These are phyloP conservation scores for Teratosphaeria zuluensis DNA, from an alignment of 2,329 filamentous ascomycete genomes.

Conservation along the genomic window DNA sequence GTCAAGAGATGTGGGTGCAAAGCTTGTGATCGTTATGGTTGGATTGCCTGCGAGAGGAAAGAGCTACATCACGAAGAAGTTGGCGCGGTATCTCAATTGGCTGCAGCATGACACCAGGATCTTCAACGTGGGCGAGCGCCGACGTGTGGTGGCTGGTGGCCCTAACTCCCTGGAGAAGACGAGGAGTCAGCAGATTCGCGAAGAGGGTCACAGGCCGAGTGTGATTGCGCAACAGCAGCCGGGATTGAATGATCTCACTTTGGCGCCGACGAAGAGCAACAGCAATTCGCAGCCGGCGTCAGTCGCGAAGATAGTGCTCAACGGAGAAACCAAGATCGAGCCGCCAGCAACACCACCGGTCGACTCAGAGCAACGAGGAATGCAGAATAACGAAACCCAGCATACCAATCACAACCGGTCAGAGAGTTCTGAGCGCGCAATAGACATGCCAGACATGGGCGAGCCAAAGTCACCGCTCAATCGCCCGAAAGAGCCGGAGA, in stretches of 20 bases:
- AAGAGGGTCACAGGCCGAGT: constrained; percentile 3
- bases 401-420: constrained; percentile 21
- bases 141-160: constrained; percentile 66
- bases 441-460: constrained; percentile 13
- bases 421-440: constrained; percentile 7
- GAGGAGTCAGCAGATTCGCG: constrained; percentile 12
- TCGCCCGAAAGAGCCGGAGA: constrained; percentile 5
- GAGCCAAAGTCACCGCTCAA: constrained; percentile 7
- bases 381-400: not conserved
- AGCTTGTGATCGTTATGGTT: constrained; percentile 97
- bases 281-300: constrained; percentile 21
- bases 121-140: constrained; percentile 92
- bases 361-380: constrained; percentile 2
- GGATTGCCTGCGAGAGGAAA: constrained; percentile 91
- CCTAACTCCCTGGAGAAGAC: constrained; percentile 25
- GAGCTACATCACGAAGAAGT: constrained; percentile 98
- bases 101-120: constrained; percentile 91
- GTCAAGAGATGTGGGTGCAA: constrained; percentile 86
- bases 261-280: constrained; percentile 5
- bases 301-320: constrained; percentile 49
- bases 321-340: constrained; percentile 40
- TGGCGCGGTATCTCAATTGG: constrained; percentile 92
- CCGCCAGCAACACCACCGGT: constrained; percentile 25
- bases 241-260: constrained; percentile 4
- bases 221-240: not conserved